Conservation (phyloP, 192 early-diverging fungal species). For the Backusella westeae region DNA sequence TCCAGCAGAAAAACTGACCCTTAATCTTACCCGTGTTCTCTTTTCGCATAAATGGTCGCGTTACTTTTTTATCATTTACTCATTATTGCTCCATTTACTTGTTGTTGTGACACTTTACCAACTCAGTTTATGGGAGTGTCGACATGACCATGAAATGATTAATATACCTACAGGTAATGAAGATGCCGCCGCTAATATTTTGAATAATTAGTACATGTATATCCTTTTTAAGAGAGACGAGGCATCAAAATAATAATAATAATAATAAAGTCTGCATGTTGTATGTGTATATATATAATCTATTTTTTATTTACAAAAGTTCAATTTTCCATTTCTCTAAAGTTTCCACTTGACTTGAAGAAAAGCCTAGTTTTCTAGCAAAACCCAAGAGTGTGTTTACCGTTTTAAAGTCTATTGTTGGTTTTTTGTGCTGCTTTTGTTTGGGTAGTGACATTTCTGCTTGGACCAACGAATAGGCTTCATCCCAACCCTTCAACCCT, state of each 20-base stretch:
- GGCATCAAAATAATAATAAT: neutral
- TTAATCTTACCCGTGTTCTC: constrained; percentile 61
- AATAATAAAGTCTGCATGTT: neutral
- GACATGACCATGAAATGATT: constrained; percentile 54
- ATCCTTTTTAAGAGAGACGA: neutral
- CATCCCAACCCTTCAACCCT: constrained; percentile 13
- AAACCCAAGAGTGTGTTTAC: constrained; percentile 34
- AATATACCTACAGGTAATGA: constrained; percentile 18
- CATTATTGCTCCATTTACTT: constrained; percentile 72
- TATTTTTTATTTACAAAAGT: neutral
- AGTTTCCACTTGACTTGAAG: constrained; percentile 1
- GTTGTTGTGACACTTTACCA: constrained; percentile 73
- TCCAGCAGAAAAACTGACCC: constrained; percentile 67
- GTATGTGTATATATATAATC: neutral
- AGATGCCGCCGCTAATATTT: constrained; percentile 5
- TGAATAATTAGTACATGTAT: neutral
- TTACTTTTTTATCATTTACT: constrained; percentile 65
- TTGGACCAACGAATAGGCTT: constrained; percentile 9
- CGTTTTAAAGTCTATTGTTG: constrained; percentile 21
- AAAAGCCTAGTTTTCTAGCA: constrained; percentile 22
- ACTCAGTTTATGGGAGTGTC: constrained; percentile 64
- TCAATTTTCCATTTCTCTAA: constrained; percentile 5
- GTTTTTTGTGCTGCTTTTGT: neutral
- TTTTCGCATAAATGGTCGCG: constrained; percentile 68
- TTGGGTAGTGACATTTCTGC: constrained; percentile 19